Conservation (phyloP, 1,284 basidiomycete genomes). For the Naganishia sp. region DNA sequence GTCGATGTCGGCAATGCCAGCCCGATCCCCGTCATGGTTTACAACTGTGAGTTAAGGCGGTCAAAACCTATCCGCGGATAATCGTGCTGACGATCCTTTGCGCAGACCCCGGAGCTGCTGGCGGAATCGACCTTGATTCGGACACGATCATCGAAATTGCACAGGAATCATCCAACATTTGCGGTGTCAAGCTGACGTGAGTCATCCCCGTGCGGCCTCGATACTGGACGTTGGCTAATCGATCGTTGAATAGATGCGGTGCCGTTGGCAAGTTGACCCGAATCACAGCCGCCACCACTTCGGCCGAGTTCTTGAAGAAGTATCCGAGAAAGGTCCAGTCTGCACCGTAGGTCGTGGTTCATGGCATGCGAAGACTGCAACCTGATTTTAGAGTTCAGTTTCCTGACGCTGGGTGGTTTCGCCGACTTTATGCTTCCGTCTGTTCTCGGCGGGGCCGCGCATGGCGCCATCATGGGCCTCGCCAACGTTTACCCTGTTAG, state of each 20-base stretch:
- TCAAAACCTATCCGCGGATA: too few species aligned
- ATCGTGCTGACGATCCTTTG: conserved; percentile 1
- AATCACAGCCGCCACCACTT: conserved; percentile 68
- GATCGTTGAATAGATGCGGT: conserved; percentile 64
- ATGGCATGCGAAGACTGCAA: not conserved
- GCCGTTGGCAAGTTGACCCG: conserved; percentile 86
- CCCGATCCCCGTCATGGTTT: conserved; percentile 83
- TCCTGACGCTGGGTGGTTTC: conserved; percentile 76
- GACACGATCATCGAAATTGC: conserved; percentile 80
- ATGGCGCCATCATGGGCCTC: conserved; percentile 80
- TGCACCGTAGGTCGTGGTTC: conserved; percentile 53
- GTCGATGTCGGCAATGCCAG: conserved; percentile 72
- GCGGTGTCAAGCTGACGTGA: conserved; percentile 83
- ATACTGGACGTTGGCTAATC: not conserved
- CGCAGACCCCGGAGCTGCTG: conserved; percentile 74
- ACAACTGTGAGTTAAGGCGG: conserved; percentile 68
- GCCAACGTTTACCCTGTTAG: conserved; percentile 74
- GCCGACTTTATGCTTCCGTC: conserved; percentile 74
- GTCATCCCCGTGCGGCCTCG: conserved; percentile 43
- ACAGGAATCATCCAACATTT: conserved; percentile 57
- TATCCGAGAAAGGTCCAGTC: conserved; percentile 67
- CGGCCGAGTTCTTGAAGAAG: conserved; percentile 60
- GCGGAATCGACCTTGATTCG: conserved; percentile 82
- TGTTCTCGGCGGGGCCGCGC: conserved; percentile 59
- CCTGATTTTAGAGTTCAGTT: conserved; percentile 46